Base-by-base conservation (phyloP, 805 yeast species). In the Saccharomycopsis javanensis region DNA sequence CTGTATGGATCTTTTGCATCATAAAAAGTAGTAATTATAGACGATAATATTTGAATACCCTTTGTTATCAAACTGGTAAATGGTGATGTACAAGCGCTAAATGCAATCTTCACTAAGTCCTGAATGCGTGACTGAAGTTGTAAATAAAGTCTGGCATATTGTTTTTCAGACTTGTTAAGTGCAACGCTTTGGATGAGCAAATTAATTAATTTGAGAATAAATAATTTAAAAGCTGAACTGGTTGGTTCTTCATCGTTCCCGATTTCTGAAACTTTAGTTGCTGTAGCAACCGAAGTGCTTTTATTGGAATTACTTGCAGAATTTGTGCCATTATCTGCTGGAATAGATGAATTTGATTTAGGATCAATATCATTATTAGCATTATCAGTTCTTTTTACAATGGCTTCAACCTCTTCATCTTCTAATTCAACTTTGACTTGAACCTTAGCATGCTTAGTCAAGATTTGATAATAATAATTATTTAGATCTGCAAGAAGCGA, bases 41-140 rank as follows among this genome's bases (percentile, higher is more conserved):
- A 79, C 56, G 83, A 85, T 28, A 94, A 73, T 5, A 92, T 71
- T 15, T 74, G 73, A 31, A 92, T 72, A 0, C 97, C 96, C 23
- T 77, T 66, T 4, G 82, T 66, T 62, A 88, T 81, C 59, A 90
- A 72, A 2, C 75, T 71, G 34, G 78, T 69, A 2, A 88, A 77
- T 3, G 84, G 78, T 0, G 95, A 80, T 0, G 96, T 86, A 0
- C 96, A 82, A 0, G 96, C 89, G 10, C 85, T 76, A 65, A 88
- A 91, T 1, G 96, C 83, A 4, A 89, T 73, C 60, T 86, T 83
- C 28, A 91, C 83, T 42, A 92, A 69, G 20, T 87, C 95, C 7
- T 81, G 75, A 5, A 85, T 74, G 51, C 72, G 75, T 0, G 74
- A 66, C 8, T 78, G 70, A 34, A 82, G 66, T 48, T 69, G 72